phyloP scores from a whole-genome alignment of 1,284 basidiomycete species.

The Trichosporon coremiiforme region DNA sequence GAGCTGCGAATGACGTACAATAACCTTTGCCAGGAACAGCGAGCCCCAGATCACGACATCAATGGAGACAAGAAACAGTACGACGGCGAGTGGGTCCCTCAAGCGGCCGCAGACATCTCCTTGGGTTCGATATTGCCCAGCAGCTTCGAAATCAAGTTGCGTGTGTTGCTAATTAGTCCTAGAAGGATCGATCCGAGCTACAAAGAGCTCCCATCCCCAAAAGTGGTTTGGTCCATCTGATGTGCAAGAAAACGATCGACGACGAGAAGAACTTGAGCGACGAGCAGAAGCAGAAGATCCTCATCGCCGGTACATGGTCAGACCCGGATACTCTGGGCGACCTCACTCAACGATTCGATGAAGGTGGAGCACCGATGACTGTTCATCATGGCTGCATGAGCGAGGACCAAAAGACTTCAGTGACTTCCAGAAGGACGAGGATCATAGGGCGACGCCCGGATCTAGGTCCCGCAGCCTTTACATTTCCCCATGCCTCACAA shows the following conservation, averaged over 20 bases:
- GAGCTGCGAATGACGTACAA: neutral
- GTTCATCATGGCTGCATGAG: too few species aligned
- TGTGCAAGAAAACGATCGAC: neutral
- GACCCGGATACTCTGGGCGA: neutral
- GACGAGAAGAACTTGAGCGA: neutral
- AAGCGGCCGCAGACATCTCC: too few species aligned
- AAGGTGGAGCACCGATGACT: too few species aligned
- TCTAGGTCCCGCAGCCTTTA: conserved; percentile 6
- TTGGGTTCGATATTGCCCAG: too few species aligned
- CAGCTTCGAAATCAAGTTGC: neutral
- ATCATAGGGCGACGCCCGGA: too few species aligned
- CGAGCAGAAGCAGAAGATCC: neutral
- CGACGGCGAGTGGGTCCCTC: neutral
- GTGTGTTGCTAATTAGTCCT: neutral
- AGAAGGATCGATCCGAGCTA: neutral
- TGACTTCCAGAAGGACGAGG: too few species aligned
- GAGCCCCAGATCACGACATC: neutral
- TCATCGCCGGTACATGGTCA: neutral
- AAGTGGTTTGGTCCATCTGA: neutral
- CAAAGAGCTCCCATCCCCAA: neutral
- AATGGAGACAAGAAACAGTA: neutral
- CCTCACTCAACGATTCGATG: too few species aligned
- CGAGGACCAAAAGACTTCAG: too few species aligned
- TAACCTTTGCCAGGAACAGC: neutral
- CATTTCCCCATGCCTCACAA: neutral